Percentiles rank a stretch among this genome's conserved stretches.
These are phyloP conservation scores for Lactarius hengduanensis DNA, from an alignment of 768 basidiomycete genomes.

Conservation along the genomic window DNA sequence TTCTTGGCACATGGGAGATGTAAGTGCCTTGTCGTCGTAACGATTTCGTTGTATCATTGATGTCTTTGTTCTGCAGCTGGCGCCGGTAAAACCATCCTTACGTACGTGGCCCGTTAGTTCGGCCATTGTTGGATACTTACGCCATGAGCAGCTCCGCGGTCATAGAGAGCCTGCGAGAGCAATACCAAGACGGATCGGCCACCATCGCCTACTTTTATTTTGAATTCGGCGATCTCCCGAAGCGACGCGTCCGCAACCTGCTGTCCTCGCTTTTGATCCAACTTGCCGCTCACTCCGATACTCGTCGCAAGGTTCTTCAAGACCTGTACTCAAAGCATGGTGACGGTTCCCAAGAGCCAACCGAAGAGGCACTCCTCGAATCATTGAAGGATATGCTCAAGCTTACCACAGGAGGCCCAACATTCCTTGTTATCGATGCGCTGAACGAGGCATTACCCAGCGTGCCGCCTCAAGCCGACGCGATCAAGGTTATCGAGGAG, in stretches of 20 bases:
- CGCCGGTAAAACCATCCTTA: conserved; percentile 18
- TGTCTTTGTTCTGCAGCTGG: conserved; percentile 7
- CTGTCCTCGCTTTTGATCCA: conserved; percentile 31
- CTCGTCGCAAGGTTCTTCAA: conserved; percentile 6
- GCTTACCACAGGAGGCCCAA: conserved; percentile 3
- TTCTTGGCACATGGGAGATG: conserved; percentile 17
- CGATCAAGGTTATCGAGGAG: conserved; percentile 12
- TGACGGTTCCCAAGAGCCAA: conserved; percentile 10
- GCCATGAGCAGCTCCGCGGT: conserved; percentile 13
- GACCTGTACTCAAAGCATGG: conserved; percentile 3
- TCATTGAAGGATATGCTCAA: conserved; percentile 24
- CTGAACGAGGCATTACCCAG: conserved; percentile 29
- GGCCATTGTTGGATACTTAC: neutral
- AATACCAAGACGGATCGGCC: neutral
- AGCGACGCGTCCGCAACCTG: conserved; percentile 19
- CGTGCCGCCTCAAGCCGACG: conserved; percentile 13
- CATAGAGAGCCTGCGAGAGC: conserved; percentile 13
- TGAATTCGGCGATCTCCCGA: conserved; percentile 28
- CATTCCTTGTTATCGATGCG: conserved; percentile 31
- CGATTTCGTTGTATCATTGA: neutral
- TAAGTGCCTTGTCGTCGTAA: neutral
- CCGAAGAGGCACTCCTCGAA: conserved; percentile 13
- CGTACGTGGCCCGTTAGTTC: conserved; percentile 1
- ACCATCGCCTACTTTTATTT: conserved; percentile 32
- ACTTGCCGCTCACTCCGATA: conserved; percentile 22